Conservation (phyloP, 2,329 filamentous ascomycete species). For the Orbilia quercus region DNA sequence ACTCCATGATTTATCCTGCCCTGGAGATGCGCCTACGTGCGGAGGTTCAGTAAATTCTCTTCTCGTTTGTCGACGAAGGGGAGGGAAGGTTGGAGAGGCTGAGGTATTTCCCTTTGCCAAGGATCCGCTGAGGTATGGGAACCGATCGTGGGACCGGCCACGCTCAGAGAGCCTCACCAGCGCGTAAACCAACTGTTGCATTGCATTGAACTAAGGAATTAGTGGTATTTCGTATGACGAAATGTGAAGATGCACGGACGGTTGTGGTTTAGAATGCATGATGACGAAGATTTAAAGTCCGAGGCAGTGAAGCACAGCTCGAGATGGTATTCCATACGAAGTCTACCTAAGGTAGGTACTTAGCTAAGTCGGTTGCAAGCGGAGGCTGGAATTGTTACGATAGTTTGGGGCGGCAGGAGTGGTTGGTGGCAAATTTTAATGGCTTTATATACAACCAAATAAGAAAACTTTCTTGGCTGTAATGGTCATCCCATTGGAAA, state of each 20-base stretch:
- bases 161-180: slow-evolving; percentile 6
- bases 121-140: slow-evolving; percentile 24
- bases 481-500: slow-evolving; percentile 55
- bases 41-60: not conserved
- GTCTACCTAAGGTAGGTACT: too few relatives aligned
- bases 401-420: too few relatives aligned
- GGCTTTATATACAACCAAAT: slow-evolving; percentile 19
- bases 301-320: too few relatives aligned
- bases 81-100: slow-evolving; percentile 31
- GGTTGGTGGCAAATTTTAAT: not conserved
- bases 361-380: too few relatives aligned
- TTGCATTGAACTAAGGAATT: not conserved
- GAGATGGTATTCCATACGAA: too few relatives aligned
- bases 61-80: not conserved
- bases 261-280: not conserved
- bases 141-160: slow-evolving; percentile 18
- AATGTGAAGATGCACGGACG: slow-evolving; percentile 11
- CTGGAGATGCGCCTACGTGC: too few relatives aligned
- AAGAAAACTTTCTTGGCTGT: slow-evolving; percentile 29
- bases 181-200: slow-evolving; percentile 5
- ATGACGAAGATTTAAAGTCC: not conserved
- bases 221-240: not conserved
- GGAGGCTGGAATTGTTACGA: too few relatives aligned
- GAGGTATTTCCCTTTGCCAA: slow-evolving; percentile 36
- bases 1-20: not conserved